Base-by-base conservation (phyloP, 768 basidiomycete species). In the Mrakia frigida region DNA sequence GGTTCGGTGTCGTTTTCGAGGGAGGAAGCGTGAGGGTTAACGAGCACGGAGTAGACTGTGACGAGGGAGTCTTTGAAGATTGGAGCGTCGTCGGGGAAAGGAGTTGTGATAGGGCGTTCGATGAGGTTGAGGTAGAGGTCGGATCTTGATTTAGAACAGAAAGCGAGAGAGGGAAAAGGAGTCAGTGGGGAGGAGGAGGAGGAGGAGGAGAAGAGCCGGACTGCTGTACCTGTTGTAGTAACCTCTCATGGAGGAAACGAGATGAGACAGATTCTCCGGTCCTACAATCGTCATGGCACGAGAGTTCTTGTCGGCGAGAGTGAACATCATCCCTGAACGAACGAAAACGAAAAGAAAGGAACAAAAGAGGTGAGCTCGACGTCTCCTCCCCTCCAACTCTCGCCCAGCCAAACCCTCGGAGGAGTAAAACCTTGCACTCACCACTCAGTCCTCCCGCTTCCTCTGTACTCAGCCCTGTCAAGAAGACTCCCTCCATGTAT, bases 251-350 rank as follows among this genome's bases (percentile, higher is more conserved):
- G 63, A 35, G 1, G 76, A 41, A 7, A 77, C 33, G 52, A 67
- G 61, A 25, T 71, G 52, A 3, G 31, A 33, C 39, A 65, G 43
- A 37, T 77, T 77, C 71, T 69, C 63, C 3, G 76, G 76, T 31
- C 76, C 76, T n/a, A 77, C 63, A 28, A 77, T 39, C 6, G 61
- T 77, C 28, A 77, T 35, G 25, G 41, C 41, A 6, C 28, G 14
- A 33, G 53, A 33, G 5, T 52, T 28, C 16, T 59, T 61, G 37
- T 77, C 76, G 46, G 72, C 76, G 18, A 77, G 61, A 6, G 71
- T 68, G 63, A 77, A 77, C 43, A 77, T 43, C 71, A 73, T 73
- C 13, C 73, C 73, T 74, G 31, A 25, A 39, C n/a, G n/a, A n/a
- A 73, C 14, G 46, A 72, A 37, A 33, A 23, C 14, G 52, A 37